These are phyloP conservation scores for Cercospora sp. DNA, from an alignment of 2,329 filamentous ascomycete genomes.

Conservation along the genomic window DNA sequence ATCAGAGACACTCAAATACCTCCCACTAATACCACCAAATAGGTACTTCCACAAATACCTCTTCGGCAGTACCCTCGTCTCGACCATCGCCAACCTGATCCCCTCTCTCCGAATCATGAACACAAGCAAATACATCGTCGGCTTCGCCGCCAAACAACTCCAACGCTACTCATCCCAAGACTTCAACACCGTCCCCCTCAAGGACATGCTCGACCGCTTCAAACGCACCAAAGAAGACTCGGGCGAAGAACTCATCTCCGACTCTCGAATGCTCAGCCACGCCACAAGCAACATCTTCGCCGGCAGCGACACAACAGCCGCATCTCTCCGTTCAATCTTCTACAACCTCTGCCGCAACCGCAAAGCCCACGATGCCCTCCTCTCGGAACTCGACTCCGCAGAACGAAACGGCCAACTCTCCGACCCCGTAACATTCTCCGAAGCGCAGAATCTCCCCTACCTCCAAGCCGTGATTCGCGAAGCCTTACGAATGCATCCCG, in stretches of 20 bases:
- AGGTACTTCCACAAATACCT: slow-evolving; percentile 25
- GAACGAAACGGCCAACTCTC: slow-evolving; percentile 32
- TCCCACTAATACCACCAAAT: neutral
- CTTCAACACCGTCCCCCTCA: slow-evolving; percentile 21
- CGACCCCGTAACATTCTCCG: slow-evolving; percentile 34
- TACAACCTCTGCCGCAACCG: slow-evolving; percentile 43
- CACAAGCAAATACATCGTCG: slow-evolving; percentile 28
- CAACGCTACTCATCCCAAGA: slow-evolving; percentile 25
- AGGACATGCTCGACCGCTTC: slow-evolving; percentile 31
- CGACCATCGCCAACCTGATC: slow-evolving; percentile 22
- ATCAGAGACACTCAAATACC: neutral
- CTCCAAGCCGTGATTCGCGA: slow-evolving; percentile 49
- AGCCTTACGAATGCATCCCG: slow-evolving; percentile 47
- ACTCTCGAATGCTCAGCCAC: slow-evolving; percentile 25
- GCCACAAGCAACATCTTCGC: slow-evolving; percentile 47
- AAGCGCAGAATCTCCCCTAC: slow-evolving; percentile 43
- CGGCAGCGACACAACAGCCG: slow-evolving; percentile 40
- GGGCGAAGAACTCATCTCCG: slow-evolving; percentile 26
- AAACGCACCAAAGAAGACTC: slow-evolving; percentile 29
- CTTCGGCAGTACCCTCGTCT: slow-evolving; percentile 27
- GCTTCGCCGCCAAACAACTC: slow-evolving; percentile 27
- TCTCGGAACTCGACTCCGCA: slow-evolving; percentile 40
- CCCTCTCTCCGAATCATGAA: slow-evolving; percentile 24
- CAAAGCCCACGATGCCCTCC: slow-evolving; percentile 33
- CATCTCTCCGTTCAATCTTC: slow-evolving; percentile 36